Evolutionary conservation across 495 filamentous ascomycete species (phyloP).

Genomic region (Penicillium desertorum): DNA sequence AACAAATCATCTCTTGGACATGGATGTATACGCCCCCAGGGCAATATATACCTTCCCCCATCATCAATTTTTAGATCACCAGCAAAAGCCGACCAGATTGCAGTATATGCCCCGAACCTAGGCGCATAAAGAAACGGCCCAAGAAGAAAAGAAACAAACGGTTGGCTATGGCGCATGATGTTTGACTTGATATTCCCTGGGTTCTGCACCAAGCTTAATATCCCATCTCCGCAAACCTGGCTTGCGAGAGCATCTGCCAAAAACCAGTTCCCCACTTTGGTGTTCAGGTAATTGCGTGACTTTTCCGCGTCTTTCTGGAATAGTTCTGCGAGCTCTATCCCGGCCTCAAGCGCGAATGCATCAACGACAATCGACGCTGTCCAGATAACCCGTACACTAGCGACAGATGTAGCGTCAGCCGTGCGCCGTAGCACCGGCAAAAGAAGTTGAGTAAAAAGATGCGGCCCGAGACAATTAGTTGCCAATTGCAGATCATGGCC

Average conservation of each 20-base stretch:
- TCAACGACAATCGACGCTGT: slow-evolving; percentile 13
- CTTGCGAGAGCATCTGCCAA: slow-evolving; percentile 22
- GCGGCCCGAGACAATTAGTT: slow-evolving; percentile 41
- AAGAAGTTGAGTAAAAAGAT: slow-evolving; percentile 36
- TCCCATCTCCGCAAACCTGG: slow-evolving; percentile 12
- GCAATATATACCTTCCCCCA: slow-evolving; percentile 39
- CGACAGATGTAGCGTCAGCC: background rate
- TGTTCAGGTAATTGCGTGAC: slow-evolving; percentile 24
- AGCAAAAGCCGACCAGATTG: slow-evolving; percentile 43
- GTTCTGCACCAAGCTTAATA: slow-evolving; percentile 31
- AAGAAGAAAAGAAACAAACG: slow-evolving; percentile 15
- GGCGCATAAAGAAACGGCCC: slow-evolving; percentile 30
- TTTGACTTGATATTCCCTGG: slow-evolving; percentile 11
- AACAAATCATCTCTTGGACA: slow-evolving; percentile 32
- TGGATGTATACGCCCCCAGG: slow-evolving; percentile 42
- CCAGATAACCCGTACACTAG: slow-evolving; percentile 17
- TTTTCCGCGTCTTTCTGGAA: background rate
- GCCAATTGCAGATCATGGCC: slow-evolving; percentile 42
- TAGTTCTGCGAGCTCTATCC: slow-evolving; percentile 9
- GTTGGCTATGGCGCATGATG: slow-evolving; percentile 12
- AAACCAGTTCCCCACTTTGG: slow-evolving; percentile 33
- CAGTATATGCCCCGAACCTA: slow-evolving; percentile 39
- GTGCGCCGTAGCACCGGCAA: slow-evolving; percentile 19
- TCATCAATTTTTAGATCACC: slow-evolving; percentile 30
- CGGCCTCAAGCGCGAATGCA: background rate